Percentiles rank a stretch among this genome's conserved stretches.
Evolutionary conservation across 129 eudicot genomes (phyloP).

Genomic region (Centella asiatica): DNA sequence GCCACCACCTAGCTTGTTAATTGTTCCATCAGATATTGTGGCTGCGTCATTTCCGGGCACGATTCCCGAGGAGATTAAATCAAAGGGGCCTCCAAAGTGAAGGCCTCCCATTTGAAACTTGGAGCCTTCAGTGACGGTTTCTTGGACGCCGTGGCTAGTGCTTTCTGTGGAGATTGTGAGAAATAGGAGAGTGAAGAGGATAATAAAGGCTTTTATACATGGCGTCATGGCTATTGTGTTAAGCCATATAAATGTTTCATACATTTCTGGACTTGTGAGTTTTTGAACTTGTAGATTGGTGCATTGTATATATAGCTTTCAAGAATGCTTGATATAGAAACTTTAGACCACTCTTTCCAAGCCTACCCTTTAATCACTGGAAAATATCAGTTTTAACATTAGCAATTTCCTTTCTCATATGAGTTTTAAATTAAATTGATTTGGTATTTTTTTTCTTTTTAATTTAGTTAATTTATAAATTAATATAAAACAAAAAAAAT

Average conservation of each 20-base stretch:
- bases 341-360: neutral
- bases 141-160: conserved; percentile 1
- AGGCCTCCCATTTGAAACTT: neutral
- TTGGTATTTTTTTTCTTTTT: too few species aligned
- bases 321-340: neutral
- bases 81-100: neutral
- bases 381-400: neutral
- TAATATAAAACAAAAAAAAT: too few species aligned
- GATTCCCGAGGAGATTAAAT: too few species aligned
- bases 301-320: neutral
- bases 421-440: too few species aligned
- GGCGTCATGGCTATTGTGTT: conserved; percentile 2
- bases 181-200: conserved; percentile 15
- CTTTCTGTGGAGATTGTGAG: conserved; percentile 1
- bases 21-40: neutral
- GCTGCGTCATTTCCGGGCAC: neutral
- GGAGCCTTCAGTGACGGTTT: neutral
- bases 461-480: too few species aligned
- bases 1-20: neutral
- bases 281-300: neutral
- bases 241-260: neutral
- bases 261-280: neutral
- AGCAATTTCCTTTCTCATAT: neutral
- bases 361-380: neutral
- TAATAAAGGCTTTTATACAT: neutral